These are phyloP conservation scores for Alternaria sp. DNA, from an alignment of 2,329 filamentous ascomycete species.

Conservation along the genomic window DNA sequence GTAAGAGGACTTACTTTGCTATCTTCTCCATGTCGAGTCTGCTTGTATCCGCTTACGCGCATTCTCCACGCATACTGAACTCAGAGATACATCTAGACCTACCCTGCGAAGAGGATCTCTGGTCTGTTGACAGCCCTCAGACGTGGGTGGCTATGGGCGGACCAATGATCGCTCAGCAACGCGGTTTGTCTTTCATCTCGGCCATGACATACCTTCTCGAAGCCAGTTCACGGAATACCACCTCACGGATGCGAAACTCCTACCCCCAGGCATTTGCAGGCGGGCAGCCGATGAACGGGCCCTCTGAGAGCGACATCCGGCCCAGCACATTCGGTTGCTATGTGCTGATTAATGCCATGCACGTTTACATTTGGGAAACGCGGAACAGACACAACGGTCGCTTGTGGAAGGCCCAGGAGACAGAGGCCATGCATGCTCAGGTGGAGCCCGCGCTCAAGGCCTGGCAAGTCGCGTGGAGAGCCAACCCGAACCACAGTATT, in stretches of 20 bases:
- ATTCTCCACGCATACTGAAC: slow-evolving; percentile 88
- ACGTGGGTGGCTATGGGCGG: slow-evolving; percentile 82
- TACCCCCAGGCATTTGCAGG: slow-evolving; percentile 58
- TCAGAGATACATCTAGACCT: slow-evolving; percentile 90
- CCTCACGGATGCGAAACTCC: slow-evolving; percentile 45
- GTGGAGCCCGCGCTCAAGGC: slow-evolving; percentile 93
- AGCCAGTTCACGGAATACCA: slow-evolving; percentile 69
- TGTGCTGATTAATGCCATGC: slow-evolving; percentile 89
- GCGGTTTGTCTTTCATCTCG: slow-evolving; percentile 78
- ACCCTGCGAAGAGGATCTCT: slow-evolving; percentile 92
- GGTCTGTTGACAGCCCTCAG: slow-evolving; percentile 81
- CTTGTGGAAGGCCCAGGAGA: slow-evolving; percentile 89
- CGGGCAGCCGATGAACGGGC: slow-evolving; percentile 55
- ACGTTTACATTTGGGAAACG: slow-evolving; percentile 99
- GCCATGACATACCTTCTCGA: slow-evolving; percentile 82
- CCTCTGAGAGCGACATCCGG: slow-evolving; percentile 68
- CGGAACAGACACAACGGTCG: slow-evolving; percentile 86
- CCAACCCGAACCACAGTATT: slow-evolving; percentile 81
- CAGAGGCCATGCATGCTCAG: slow-evolving; percentile 93
- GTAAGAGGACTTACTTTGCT: slow-evolving; percentile 89
- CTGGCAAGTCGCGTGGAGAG: slow-evolving; percentile 92
- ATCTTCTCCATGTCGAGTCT: slow-evolving; percentile 93
- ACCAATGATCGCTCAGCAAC: slow-evolving; percentile 69
- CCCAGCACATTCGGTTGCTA: slow-evolving; percentile 93
- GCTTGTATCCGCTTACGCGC: slow-evolving; percentile 90